Percentiles rank a stretch among this genome's conserved stretches.
These are phyloP conservation scores for Haberlea rhodopensis DNA, from an alignment of 257 asterid genomes.

Conservation along the genomic window DNA sequence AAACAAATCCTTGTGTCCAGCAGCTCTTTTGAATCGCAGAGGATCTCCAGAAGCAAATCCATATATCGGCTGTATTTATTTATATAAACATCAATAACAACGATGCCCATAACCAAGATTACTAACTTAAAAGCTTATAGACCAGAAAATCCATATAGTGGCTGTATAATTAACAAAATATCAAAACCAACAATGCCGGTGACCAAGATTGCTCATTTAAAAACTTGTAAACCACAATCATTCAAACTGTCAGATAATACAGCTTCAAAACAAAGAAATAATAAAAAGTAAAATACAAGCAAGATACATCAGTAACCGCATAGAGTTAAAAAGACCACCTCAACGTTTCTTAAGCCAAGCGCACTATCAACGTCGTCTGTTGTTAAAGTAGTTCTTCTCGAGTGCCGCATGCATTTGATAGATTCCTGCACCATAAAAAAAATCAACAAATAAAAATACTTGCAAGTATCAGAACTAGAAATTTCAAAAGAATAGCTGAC, in stretches of 20 bases:
- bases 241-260: background rate
- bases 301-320: background rate
- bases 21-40: constrained; percentile 81
- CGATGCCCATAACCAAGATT: constrained; percentile 4
- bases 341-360: constrained; percentile 83
- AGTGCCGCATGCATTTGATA: constrained; percentile 96
- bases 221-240: background rate
- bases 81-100: constrained; percentile 24
- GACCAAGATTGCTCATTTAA: background rate
- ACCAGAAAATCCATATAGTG: background rate
- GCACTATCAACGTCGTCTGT: constrained; percentile 93
- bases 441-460: constrained; percentile 5
- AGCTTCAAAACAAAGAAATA: background rate
- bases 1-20: constrained; percentile 89
- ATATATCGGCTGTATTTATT: constrained; percentile 74
- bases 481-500: background rate
- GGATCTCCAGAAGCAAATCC: constrained; percentile 95
- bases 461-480: background rate
- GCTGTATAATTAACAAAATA: no score
- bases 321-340: constrained; percentile 42
- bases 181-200: background rate
- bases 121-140: background rate
- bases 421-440: constrained; percentile 77
- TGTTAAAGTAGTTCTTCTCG: constrained; percentile 84
- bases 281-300: background rate